Conservation (phyloP, 164 flowering plant species). For the Nymphaea thermarum region DNA sequence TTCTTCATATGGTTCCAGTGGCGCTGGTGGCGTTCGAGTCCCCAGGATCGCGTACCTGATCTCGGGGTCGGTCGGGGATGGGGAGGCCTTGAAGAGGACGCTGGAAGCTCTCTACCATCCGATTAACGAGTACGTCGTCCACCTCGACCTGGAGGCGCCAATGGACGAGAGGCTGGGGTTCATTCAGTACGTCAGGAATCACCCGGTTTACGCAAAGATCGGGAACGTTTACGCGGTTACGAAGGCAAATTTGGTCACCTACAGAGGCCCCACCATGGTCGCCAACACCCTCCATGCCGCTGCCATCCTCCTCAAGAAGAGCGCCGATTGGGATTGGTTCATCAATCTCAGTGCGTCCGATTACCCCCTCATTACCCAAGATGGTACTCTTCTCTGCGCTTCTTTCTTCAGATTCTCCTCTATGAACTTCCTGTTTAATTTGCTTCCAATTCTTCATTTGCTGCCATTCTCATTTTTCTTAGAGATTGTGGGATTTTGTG, state of each 20-base stretch:
- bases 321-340: slow-evolving; percentile 84
- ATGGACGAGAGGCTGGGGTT: slow-evolving; percentile 50
- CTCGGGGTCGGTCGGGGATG: slow-evolving; percentile 65
- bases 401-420: background rate
- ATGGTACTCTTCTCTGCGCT: slow-evolving; percentile 31
- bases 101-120: slow-evolving; percentile 72
- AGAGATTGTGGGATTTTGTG: too few species aligned
- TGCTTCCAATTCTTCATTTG: background rate
- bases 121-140: slow-evolving; percentile 58
- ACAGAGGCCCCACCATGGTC: slow-evolving; percentile 84
- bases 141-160: slow-evolving; percentile 63
- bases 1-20: background rate
- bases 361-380: slow-evolving; percentile 85
- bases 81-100: slow-evolving; percentile 46
- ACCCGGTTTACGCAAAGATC: slow-evolving; percentile 27
- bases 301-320: slow-evolving; percentile 58
- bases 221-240: slow-evolving; percentile 54
- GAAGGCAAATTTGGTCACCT: slow-evolving; percentile 66
- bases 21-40: slow-evolving; percentile 6
- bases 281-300: slow-evolving; percentile 70
- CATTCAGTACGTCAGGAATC: slow-evolving; percentile 28
- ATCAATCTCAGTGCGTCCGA: slow-evolving; percentile 82
- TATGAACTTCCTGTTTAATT: background rate
- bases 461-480: too few species aligned
- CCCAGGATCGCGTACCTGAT: slow-evolving; percentile 65